Evolutionary conservation across 805 yeast genomes (phyloP), one percentile per base, ranked within the genome.

Genomic region (Barnettozyma sucrosica): DNA sequence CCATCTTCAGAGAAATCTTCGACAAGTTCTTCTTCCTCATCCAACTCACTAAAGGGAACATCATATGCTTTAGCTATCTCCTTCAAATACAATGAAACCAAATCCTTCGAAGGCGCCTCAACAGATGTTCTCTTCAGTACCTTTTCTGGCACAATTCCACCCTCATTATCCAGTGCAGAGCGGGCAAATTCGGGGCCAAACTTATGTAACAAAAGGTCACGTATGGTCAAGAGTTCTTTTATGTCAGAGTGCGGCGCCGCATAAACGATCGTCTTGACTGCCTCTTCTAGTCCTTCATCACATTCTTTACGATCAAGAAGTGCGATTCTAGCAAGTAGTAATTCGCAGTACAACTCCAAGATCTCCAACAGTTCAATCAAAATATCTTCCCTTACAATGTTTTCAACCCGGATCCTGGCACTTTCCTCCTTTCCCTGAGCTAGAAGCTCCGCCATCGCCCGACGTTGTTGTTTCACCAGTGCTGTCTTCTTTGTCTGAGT

Each of bases 1-100:
- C 62, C 71, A 18, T 65, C 71, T 14, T 62, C 70, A 23, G 57
- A 67, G 10, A 52, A 65, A 28, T 53, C 58, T 7, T 51, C 60
- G 8, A 53, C 54, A 13, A 18, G 43, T 7, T 43, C 65, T 4
- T 57, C 57, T 3, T 49, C 63, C 3, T 53, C 61, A 11, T 58
- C 65, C 3, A 80, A 62, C 13, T 80, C 83, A 28, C 87, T 80
- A 57, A 80, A 89, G 1, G 89, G 85, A 0, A 82, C 93, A 20
- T 75, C 74, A 58, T 89, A 89, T 0, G 95, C 85, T 44, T 72
- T 72, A 1, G 96, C 95, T 51, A 89, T 89, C 59, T 89, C 97
- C 46, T 76, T 69, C 51, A 89, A 68, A 57, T 89, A 89, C 50
- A 85, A 64, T 14, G 74, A 72, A 1, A 89, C 93, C 47, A 89